These are phyloP conservation scores for Aspergillus ibericus DNA, from an alignment of 2,329 filamentous ascomycete genomes.

Conservation along the genomic window DNA sequence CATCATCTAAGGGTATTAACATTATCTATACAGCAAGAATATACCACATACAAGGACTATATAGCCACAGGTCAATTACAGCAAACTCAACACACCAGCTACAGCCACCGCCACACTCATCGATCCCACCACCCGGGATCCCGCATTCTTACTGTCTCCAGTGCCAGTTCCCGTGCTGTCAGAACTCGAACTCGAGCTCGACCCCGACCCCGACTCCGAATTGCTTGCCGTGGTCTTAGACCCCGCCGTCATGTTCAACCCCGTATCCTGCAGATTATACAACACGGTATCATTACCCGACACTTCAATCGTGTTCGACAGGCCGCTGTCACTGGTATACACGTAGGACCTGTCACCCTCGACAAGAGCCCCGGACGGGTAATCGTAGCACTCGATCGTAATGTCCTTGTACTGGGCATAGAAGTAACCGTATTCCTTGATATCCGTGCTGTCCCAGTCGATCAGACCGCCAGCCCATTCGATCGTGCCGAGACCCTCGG, in stretches of 20 bases:
- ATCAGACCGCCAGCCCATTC: constrained; percentile 3
- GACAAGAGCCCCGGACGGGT: not conserved
- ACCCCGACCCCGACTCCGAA: not conserved
- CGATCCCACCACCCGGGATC: not conserved
- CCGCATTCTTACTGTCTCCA: not conserved
- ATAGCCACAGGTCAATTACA: not conserved
- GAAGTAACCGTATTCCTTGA: constrained; percentile 3
- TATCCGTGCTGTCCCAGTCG: constrained; percentile 3
- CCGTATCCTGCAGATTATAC: constrained; percentile 4
- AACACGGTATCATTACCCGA: constrained; percentile 2
- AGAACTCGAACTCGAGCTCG: not conserved
- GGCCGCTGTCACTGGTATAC: constrained; percentile 5
- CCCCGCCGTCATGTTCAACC: constrained; percentile 3
- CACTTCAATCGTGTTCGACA: not conserved
- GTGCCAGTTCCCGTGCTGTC: not conserved
- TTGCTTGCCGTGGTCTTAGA: not conserved
- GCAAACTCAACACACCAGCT: not conserved
- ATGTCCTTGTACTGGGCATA: constrained; percentile 6
- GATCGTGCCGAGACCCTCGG: not conserved
- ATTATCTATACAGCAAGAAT: too few relatives aligned
- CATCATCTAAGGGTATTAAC: too few relatives aligned
- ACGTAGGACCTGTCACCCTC: not conserved
- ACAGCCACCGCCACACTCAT: not conserved
- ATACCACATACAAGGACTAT: too few relatives aligned
- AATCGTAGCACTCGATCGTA: constrained; percentile 1